Base-by-base conservation (phyloP, 2,329 filamentous ascomycete genomes). In the Moelleriella libera region DNA sequence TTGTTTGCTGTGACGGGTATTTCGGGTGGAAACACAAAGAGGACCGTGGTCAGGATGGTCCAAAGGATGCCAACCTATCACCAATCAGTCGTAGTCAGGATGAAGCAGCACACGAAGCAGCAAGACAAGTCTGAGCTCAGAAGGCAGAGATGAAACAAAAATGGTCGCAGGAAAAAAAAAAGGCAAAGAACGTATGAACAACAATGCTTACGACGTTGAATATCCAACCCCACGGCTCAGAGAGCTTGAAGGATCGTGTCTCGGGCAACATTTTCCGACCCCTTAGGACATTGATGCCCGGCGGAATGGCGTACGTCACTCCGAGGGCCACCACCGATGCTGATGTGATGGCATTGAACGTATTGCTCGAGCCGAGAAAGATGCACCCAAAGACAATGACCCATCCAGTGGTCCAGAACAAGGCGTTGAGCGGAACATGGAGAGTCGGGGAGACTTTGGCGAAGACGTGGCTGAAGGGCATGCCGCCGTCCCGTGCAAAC, bases 261-360 rank as follows among this genome's bases (percentile, higher is more conserved):
- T 74, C 71, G 0, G 83, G 84, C 7, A 88, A 68, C 67, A 79
- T 79, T 45, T 69, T 76, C 6, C 83, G 74, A 6, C 83, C 81
- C 1, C 80, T 76, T 2, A 84, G 60, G 48, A 79, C 74, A 54
- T 88, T 85, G 56, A 89, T 80, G 1, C 74, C 68, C 32, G 85
- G 76, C 0, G 85, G 85, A 32, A 89, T 86, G 8, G 77, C 85
- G 56, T 89, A 89, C 1, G 82, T 83, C 12, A 89, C 67, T 6
- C 81, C 80, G 0, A 89, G 72, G 2, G 83, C 77, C 37, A 88
- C 83, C 0, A 89, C 85, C 0, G 81, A 83, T 0, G 83, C 78
- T 0, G 81, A 78, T 1, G 83, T 75, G 52, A 88, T 84, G 12
- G 83, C 83, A 45, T 83, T 85, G 61, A 88, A 85, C 0, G 83